Evolutionary conservation across 2,329 filamentous ascomycete species (phyloP), one percentile per base, ranked within the genome.

Genomic region (Tetracladium maxilliforme): DNA sequence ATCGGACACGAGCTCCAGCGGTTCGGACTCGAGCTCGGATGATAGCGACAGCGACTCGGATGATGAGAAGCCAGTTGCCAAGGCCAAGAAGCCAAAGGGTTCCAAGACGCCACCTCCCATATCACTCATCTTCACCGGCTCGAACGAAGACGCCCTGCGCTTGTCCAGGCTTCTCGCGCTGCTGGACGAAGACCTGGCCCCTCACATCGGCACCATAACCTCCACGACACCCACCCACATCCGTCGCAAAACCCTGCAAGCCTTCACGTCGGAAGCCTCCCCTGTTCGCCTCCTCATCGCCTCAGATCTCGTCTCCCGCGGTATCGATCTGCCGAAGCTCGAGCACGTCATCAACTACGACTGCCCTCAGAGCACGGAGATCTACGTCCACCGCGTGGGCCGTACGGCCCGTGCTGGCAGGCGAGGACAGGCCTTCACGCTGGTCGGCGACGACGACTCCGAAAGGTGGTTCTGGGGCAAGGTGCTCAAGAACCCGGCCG

Each of bases 291-390:
- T 92, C 23, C 69, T 95, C 21, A 75, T 95, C 22, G 84, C 86
- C 1, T 92, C 90, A 0, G 87, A 95, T 45, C 76, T 92, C n/a
- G 82, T 90, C 2, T 82, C 84, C 3, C 79, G 87, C 34, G 90
- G 87, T 40, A 71, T 95, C 14, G 87, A 95, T 48, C 62, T 93
- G 9, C 69, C 71, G 1, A 64, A 69, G 23, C 65, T 95, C 23
- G 72, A 74, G 18, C 80, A 92, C 43, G 83, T 95, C 23, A 60
- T 95, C 50, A 94, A 93, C 54, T 95, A 95, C 56, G 87, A 94
- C 46, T 64, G 94, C 25, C 87, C 87, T 0, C 65, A 71, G 5
- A 86, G 76, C 41, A 57, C 84, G 17, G 78, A 77, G 6, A 77
- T 73, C 14, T 95, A 95, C 40, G 73, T 95, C 5, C 90, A 95